These are phyloP conservation scores for Arabis alpina DNA, from an alignment of 345 rosid species.

Conservation along the genomic window DNA sequence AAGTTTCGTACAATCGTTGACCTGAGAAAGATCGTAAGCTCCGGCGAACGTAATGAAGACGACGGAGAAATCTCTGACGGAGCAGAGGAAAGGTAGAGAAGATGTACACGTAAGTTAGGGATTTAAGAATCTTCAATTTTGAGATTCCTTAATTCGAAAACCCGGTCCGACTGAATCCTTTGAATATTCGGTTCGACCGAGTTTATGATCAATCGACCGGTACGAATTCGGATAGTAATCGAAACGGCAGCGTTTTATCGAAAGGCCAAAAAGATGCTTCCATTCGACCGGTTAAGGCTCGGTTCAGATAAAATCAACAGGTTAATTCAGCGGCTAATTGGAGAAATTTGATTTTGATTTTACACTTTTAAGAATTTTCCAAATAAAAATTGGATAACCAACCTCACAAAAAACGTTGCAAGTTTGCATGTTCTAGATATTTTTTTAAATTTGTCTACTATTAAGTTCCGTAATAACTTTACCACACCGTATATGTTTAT, in stretches of 20 bases:
- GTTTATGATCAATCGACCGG: neutral
- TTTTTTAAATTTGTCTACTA: no score
- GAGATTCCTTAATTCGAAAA: constrained; percentile 25
- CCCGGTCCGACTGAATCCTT: constrained; percentile 30
- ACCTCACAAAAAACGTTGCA: no score
- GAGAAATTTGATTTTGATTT: no score
- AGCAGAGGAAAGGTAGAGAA: constrained; percentile 21
- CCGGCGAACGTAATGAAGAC: constrained; percentile 19
- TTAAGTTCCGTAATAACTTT: no score
- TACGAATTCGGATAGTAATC: neutral
- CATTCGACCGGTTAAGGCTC: neutral
- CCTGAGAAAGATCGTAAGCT: neutral
- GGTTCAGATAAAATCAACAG: no score
- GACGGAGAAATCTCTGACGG: neutral
- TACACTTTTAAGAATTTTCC: no score
- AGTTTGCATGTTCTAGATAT: no score
- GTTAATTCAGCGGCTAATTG: no score
- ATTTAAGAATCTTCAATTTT: constrained; percentile 21
- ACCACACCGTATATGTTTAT: no score
- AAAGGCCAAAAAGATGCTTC: neutral
- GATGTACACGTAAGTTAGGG: constrained; percentile 18
- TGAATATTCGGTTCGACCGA: neutral
- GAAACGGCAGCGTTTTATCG: neutral
- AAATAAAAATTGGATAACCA: no score
- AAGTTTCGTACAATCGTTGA: neutral